Conservation (phyloP, 1,284 basidiomycete species). For the Ustilago shanxiensis region DNA sequence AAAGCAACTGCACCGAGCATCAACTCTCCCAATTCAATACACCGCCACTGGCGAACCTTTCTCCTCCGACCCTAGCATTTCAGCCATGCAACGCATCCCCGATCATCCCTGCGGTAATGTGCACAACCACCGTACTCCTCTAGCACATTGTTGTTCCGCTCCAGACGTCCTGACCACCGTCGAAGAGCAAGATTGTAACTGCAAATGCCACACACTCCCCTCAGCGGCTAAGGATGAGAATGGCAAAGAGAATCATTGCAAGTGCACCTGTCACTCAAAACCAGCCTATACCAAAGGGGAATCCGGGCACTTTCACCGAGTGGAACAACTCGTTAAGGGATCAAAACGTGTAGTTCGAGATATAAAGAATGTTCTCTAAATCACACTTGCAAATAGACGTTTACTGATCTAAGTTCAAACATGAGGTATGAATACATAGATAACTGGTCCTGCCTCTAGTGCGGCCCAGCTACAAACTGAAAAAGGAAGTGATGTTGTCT, state of each 20-base stretch:
- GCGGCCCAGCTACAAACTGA: constrained; percentile 3
- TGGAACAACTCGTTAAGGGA: constrained; percentile 46
- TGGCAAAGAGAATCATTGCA: background rate
- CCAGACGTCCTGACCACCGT: constrained; percentile 8
- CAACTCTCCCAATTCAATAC: constrained; percentile 27
- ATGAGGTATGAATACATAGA: constrained; percentile 1
- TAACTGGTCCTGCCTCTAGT: constrained; percentile 9
- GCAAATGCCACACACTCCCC: constrained; percentile 2
- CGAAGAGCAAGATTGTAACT: constrained; percentile 10
- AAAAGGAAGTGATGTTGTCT: too few species aligned
- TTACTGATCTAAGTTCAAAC: background rate
- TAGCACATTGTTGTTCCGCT: constrained; percentile 34
- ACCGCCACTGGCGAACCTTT: constrained; percentile 36
- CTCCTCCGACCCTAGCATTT: constrained; percentile 36
- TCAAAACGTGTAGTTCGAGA: constrained; percentile 41
- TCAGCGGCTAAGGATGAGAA: background rate
- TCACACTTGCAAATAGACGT: background rate
- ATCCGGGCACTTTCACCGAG: constrained; percentile 43
- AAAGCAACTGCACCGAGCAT: constrained; percentile 6
- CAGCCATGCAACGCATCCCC: constrained; percentile 50
- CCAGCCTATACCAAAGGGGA: constrained; percentile 9
- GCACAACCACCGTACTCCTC: constrained; percentile 1
- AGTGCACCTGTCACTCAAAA: constrained; percentile 20
- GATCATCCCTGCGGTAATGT: constrained; percentile 28
- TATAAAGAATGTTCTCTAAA: constrained; percentile 43